Evolutionary conservation across 2,329 filamentous ascomycete species (phyloP).

Genomic region (Penicillium sp.): DNA sequence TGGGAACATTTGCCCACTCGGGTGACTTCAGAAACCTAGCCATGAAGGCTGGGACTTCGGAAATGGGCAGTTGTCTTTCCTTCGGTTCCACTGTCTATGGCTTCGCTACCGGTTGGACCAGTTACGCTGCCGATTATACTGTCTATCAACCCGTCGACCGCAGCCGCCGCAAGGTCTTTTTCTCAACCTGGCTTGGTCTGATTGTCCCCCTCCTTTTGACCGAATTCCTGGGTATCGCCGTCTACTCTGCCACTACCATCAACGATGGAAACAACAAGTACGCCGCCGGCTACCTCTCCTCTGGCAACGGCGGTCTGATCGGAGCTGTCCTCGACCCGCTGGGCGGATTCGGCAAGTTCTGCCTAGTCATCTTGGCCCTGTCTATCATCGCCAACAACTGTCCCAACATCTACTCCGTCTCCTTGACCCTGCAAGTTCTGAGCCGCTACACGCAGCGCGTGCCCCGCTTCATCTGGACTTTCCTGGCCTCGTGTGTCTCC

Average conservation of each 20-base stretch:
- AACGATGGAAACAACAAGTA: constrained; percentile 62
- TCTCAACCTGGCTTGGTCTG: constrained; percentile 70
- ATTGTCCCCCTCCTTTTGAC: constrained; percentile 74
- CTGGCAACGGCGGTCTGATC: constrained; percentile 69
- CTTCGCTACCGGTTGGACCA: constrained; percentile 74
- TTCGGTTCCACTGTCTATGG: constrained; percentile 70
- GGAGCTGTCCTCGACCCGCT: constrained; percentile 66
- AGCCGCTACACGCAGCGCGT: constrained; percentile 62
- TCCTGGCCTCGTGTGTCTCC: constrained; percentile 65
- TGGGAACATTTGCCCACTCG: constrained; percentile 70
- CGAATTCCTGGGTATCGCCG: constrained; percentile 71
- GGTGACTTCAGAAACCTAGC: constrained; percentile 67
- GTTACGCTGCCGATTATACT: constrained; percentile 77
- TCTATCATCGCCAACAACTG: constrained; percentile 73
- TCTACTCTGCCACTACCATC: constrained; percentile 66
- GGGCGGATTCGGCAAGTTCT: constrained; percentile 73
- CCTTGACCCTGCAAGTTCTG: constrained; percentile 69
- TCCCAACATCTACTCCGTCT: constrained; percentile 73
- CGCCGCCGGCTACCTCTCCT: constrained; percentile 56
- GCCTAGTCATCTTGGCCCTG: constrained; percentile 67
- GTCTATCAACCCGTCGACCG: constrained; percentile 73
- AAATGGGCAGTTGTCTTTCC: constrained; percentile 66
- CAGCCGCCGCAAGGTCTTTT: constrained; percentile 66
- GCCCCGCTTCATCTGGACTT: constrained; percentile 71
- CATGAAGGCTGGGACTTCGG: constrained; percentile 62